phyloP scores from a whole-genome alignment of 2,329 filamentous ascomycete genomes.

The Aspergillus pseudoglaucus region DNA sequence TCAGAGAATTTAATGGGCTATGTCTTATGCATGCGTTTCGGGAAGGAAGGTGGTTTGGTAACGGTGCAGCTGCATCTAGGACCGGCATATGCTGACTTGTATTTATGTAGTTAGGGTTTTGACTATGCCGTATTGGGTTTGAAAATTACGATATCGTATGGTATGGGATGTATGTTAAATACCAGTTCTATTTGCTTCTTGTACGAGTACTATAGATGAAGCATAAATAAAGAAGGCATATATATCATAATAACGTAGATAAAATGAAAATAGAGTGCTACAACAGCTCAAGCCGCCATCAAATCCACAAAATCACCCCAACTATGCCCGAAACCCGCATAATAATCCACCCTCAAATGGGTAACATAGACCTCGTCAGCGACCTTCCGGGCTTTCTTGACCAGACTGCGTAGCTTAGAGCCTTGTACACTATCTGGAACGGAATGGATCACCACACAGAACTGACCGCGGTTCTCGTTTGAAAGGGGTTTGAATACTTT shows the following conservation, averaged over 20 bases:
- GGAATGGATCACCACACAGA: conserved; percentile 35
- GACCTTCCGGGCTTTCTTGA: conserved; percentile 28
- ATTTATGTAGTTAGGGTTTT: too few relatives aligned
- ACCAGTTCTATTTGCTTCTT: too few relatives aligned
- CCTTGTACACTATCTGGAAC: conserved; percentile 27
- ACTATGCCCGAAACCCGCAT: conserved; percentile 32
- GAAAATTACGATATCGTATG: too few relatives aligned
- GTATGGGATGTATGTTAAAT: too few relatives aligned
- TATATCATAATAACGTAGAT: too few relatives aligned
- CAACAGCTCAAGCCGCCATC: conserved; percentile 18
- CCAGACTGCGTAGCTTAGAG: conserved; percentile 23
- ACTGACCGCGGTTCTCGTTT: conserved; percentile 24
- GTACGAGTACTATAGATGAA: too few relatives aligned
- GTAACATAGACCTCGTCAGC: conserved; percentile 38
- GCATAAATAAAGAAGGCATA: too few relatives aligned
- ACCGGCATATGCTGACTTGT: too few relatives aligned
- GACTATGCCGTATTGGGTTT: not conserved
- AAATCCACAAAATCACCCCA: conserved; percentile 34
- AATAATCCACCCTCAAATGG: conserved; percentile 33
- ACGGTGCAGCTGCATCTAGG: not conserved
- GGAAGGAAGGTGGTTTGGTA: not conserved
- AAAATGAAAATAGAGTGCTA: not conserved
- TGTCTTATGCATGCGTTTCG: too few relatives aligned
- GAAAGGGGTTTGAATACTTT: conserved; percentile 27
- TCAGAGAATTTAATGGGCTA: too few relatives aligned